Percentiles rank a stretch among this genome's conserved stretches.
These are phyloP conservation scores for Leucosporidium yakuticum DNA, from an alignment of 768 basidiomycete species.

Conservation along the genomic window DNA sequence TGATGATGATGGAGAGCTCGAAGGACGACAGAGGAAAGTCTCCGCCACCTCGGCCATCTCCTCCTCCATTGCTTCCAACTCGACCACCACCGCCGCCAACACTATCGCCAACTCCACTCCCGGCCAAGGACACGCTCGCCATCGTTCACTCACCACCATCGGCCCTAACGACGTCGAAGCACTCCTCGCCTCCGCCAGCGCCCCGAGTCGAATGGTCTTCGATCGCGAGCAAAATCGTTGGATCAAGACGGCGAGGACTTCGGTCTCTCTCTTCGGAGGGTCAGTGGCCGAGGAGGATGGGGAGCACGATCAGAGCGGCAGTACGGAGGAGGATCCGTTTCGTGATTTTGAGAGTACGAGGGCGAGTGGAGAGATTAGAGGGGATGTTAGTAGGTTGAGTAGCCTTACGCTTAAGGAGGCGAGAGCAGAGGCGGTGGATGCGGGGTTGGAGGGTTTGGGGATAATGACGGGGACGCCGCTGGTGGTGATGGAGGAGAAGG, in stretches of 20 bases:
- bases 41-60: background rate
- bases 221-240: constrained; percentile 41
- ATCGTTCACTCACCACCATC: constrained; percentile 40
- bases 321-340: constrained; percentile 27
- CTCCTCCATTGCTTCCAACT: background rate
- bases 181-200: constrained; percentile 32
- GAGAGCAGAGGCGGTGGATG: background rate
- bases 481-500: background rate
- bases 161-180: constrained; percentile 41
- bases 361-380: background rate
- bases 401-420: background rate
- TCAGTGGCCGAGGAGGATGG: constrained; percentile 35
- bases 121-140: constrained; percentile 9
- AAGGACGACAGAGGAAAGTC: background rate
- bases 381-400: too few relatives aligned
- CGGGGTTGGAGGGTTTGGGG: constrained; percentile 24
- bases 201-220: constrained; percentile 44
- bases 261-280: constrained; percentile 8
- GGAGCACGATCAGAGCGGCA: constrained; percentile 31
- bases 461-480: constrained; percentile 29
- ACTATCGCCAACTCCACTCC: background rate
- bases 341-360: constrained; percentile 16
- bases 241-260: constrained; percentile 38
- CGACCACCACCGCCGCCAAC: constrained; percentile 2
- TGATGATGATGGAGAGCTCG: background rate